Evolutionary conservation across 2,329 filamentous ascomycete species (phyloP), one percentile per base, ranked within the genome.

Genomic region (Aspergillus neoniger): DNA sequence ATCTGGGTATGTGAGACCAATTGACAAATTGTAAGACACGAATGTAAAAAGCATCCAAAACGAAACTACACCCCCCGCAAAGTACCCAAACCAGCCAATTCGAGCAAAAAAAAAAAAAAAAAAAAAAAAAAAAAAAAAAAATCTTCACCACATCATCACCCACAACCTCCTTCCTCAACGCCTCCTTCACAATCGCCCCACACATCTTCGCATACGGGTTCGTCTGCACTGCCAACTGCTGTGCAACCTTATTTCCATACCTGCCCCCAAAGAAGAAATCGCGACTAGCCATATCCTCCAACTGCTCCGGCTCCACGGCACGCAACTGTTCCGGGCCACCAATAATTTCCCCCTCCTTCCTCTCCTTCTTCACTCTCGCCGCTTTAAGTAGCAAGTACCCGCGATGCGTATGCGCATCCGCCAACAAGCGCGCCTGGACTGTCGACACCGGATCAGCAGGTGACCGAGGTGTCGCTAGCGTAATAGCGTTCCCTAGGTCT

Each of bases 151-250:
- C 17, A 21, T n/a, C 9, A n/a, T 55, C 53, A 32, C n/a, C n/a
- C 3, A 56, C 51, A 56, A 81, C 76, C 73, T 87, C 85, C 71
- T 84, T 83, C 66, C 73, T 80, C 75, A 87, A 75, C 14, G 85
- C 85, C 72, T 86, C 83, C 74, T 82, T 83, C 10, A 87, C 85
- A 70, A 87, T 86, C 1, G 79, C 83, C 4, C 85, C 85, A 72
- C 85, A 87, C 76, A 87, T 81, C 74, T 86, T 86, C 32, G 84
- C 84, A 74, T 87, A 86, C 30, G 85, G 85, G 75, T 87, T 87
- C 51, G 84, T 86, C 71, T 82, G 78, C 15, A 87, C 84, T 14
- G 83, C 83, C 75, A 87, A 76, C 66, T 84, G 81, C 67, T 81
- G 79, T 47, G 83, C 85, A 23, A 84, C 77, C 59, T 82, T 79